Evolutionary conservation across 352 stramenopile species (phyloP).

Genomic region (Pythium oligandrum): DNA sequence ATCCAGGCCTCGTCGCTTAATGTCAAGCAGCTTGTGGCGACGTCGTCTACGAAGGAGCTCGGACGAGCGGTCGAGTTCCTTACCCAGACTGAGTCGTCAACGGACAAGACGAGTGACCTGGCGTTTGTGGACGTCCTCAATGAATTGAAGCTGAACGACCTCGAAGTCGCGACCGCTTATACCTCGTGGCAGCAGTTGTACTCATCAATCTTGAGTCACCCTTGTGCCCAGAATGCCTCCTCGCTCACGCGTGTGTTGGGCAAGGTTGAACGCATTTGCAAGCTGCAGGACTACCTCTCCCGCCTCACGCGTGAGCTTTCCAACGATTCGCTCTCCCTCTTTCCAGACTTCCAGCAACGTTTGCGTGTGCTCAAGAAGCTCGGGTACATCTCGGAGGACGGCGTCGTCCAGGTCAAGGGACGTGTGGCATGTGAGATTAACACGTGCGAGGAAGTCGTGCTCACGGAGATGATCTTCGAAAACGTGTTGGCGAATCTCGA

Average conservation of each 20-base stretch:
- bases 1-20: slow-evolving; percentile 39
- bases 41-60: slow-evolving; percentile 70
- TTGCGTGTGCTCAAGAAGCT: slow-evolving; percentile 91
- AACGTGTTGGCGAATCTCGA: slow-evolving; percentile 96
- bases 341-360: slow-evolving; percentile 96
- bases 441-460: slow-evolving; percentile 96
- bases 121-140: slow-evolving; percentile 61
- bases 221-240: slow-evolving; percentile 27
- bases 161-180: slow-evolving; percentile 70
- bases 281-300: slow-evolving; percentile 60
- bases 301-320: slow-evolving; percentile 60
- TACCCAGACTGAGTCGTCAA: slow-evolving; percentile 51
- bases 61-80: slow-evolving; percentile 68
- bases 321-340: slow-evolving; percentile 92
- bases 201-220: slow-evolving; percentile 40
- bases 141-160: slow-evolving; percentile 76
- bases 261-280: slow-evolving; percentile 74
- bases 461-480: slow-evolving; percentile 99
- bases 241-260: slow-evolving; percentile 39
- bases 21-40: slow-evolving; percentile 52
- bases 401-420: slow-evolving; percentile 94
- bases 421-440: slow-evolving; percentile 98
- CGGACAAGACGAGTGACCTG: slow-evolving; percentile 35
- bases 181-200: slow-evolving; percentile 56
- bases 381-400: slow-evolving; percentile 90